Percentiles rank a stretch among this genome's conserved stretches.
phyloP scores from a whole-genome alignment of 805 yeast genomes.

The Metschnikowia santaceciliae region DNA sequence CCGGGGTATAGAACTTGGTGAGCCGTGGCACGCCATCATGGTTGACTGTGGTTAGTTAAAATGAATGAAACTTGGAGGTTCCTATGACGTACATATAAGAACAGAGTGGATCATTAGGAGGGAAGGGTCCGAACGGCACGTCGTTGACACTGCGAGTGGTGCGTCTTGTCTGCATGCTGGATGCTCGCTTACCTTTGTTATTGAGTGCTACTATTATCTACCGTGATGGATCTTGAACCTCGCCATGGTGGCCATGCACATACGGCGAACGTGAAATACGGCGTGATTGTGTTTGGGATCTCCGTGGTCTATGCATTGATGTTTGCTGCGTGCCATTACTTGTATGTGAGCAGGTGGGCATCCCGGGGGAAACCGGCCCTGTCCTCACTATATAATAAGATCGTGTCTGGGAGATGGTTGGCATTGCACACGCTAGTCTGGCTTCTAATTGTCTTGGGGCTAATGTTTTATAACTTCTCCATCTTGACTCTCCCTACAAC shows the following conservation, averaged over 20 bases:
- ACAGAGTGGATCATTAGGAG: conserved; percentile 82
- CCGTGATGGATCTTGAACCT: conserved; percentile 9
- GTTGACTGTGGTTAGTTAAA: conserved; percentile 54
- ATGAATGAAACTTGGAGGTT: not conserved
- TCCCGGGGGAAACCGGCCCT: conserved; percentile 32
- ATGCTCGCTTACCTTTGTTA: not conserved
- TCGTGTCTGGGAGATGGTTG: conserved; percentile 29
- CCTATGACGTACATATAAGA: conserved; percentile 57
- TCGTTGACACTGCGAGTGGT: conserved; percentile 2
- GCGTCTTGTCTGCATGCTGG: not conserved
- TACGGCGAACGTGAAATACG: conserved; percentile 55
- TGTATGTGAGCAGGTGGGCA: conserved; percentile 34
- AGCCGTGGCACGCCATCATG: conserved; percentile 87
- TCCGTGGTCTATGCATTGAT: conserved; percentile 38
- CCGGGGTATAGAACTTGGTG: conserved; percentile 87
- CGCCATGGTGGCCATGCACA: conserved; percentile 54
- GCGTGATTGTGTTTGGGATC: conserved; percentile 46
- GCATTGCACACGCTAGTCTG: conserved; percentile 33
- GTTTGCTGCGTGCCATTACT: conserved; percentile 29
- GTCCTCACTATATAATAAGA: conserved; percentile 18
- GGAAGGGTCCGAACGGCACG: not conserved
- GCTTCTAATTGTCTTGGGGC: conserved; percentile 24
- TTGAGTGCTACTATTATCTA: not conserved
- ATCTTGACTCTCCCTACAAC: conserved; percentile 30
- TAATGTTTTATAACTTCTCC: conserved; percentile 33